phyloP scores from a whole-genome alignment of 306 rosid species.

The Begonia loranthoides region DNA sequence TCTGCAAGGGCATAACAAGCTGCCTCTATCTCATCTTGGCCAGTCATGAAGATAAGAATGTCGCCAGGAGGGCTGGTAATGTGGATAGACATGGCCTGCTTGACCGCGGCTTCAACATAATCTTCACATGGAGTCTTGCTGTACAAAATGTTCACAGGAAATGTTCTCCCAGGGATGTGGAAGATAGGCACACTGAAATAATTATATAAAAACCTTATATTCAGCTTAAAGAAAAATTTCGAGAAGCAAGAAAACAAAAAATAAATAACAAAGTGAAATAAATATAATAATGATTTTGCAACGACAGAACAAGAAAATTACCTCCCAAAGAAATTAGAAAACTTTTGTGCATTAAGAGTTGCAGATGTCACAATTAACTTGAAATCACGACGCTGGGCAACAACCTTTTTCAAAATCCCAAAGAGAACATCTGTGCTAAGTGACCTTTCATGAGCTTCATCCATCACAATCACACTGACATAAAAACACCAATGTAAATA shows the following conservation, averaged over 20 bases:
- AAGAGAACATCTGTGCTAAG: conserved; percentile 88
- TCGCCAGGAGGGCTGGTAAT: conserved; percentile 93
- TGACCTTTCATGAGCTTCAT: conserved; percentile 97
- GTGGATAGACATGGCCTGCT: conserved; percentile 99
- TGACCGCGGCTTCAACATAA: conserved; percentile 94
- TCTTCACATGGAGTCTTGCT: conserved; percentile 94
- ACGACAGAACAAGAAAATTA: conserved; percentile 13
- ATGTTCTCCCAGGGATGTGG: conserved; percentile 95
- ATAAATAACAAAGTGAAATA: not conserved
- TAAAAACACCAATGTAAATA: not conserved
- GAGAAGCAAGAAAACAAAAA: not conserved
- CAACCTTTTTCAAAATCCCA: conserved; percentile 91
- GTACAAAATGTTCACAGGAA: conserved; percentile 74
- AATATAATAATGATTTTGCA: not conserved
- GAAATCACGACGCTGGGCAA: conserved; percentile 90
- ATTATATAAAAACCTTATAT: conserved; percentile 3
- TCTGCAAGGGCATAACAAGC: conserved; percentile 93
- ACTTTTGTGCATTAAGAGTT: conserved; percentile 82
- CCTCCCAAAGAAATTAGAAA: conserved; percentile 96
- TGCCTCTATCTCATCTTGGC: conserved; percentile 99
- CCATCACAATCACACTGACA: conserved; percentile 93
- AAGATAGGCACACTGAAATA: conserved; percentile 77
- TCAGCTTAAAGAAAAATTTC: not conserved
- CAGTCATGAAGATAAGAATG: conserved; percentile 95
- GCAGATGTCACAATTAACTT: conserved; percentile 96